phyloP scores from a whole-genome alignment of 345 rosid species.

The Boechera divaricarpa region DNA sequence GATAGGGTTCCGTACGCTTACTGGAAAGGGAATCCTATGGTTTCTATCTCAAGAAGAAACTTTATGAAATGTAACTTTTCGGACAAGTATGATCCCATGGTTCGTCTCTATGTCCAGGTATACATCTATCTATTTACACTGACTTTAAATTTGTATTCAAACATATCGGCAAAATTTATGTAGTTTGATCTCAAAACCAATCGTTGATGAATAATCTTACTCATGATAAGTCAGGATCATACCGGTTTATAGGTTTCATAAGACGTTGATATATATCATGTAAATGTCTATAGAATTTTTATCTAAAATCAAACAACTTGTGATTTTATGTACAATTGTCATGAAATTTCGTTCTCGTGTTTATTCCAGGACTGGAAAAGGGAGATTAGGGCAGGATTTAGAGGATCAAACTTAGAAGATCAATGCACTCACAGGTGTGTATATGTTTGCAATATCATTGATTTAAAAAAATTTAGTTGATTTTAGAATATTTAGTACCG shows the following conservation, averaged over 20 bases:
- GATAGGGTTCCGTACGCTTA: constrained; percentile 67
- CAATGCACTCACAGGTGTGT: constrained; percentile 63
- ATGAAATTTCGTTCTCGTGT: background rate
- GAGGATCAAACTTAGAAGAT: constrained; percentile 52
- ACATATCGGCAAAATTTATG: background rate
- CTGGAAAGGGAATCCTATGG: constrained; percentile 69
- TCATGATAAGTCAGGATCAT: too few species aligned
- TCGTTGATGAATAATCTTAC: background rate
- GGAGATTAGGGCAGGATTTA: constrained; percentile 50
- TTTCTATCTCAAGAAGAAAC: constrained; percentile 48
- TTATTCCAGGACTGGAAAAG: constrained; percentile 50
- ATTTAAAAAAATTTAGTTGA: background rate
- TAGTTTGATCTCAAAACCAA: background rate
- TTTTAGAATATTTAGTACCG: background rate
- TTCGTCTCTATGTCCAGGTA: constrained; percentile 53
- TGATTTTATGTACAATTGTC: background rate
- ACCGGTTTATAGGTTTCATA: too few species aligned
- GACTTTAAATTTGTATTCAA: background rate
- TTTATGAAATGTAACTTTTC: constrained; percentile 61
- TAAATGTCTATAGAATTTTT: background rate
- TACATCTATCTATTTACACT: background rate
- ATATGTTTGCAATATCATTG: background rate
- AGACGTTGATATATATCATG: background rate
- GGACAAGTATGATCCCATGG: constrained; percentile 47
- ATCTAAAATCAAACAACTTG: background rate